Evolutionary conservation across 2,329 filamentous ascomycete species (phyloP).

Genomic region (Alternaria burnsii): DNA sequence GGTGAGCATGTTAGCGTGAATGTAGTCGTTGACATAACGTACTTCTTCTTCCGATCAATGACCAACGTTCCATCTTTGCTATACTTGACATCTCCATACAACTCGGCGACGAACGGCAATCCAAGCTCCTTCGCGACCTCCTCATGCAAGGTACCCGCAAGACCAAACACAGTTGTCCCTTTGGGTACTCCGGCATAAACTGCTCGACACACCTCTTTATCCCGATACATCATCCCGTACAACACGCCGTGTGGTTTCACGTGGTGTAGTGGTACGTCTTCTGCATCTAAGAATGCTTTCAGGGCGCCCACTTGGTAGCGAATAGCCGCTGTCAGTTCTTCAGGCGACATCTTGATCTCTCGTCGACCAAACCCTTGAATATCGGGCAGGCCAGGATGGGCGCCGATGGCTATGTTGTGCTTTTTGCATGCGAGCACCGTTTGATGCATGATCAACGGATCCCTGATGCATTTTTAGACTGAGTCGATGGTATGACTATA

Average conservation of each 20-base stretch:
- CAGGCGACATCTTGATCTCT: slow-evolving; percentile 66
- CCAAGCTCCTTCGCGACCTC: slow-evolving; percentile 62
- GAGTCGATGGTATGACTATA: background rate
- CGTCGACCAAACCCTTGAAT: slow-evolving; percentile 71
- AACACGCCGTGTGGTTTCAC: slow-evolving; percentile 70
- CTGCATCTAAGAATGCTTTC: slow-evolving; percentile 66
- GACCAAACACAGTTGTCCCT: slow-evolving; percentile 62
- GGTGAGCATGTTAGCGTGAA: background rate
- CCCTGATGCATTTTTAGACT: slow-evolving; percentile 44
- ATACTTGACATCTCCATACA: slow-evolving; percentile 67
- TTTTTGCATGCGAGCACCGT: slow-evolving; percentile 67
- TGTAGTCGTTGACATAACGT: slow-evolving; percentile 6
- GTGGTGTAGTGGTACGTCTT: slow-evolving; percentile 65
- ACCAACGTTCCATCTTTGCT: slow-evolving; percentile 60
- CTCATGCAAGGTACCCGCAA: slow-evolving; percentile 64
- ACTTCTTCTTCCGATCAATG: slow-evolving; percentile 68
- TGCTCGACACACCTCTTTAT: slow-evolving; percentile 61
- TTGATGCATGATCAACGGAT: slow-evolving; percentile 70
- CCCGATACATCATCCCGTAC: slow-evolving; percentile 65
- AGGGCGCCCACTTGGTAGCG: slow-evolving; percentile 72
- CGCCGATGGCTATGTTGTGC: slow-evolving; percentile 65
- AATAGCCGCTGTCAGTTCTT: slow-evolving; percentile 65
- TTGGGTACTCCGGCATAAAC: slow-evolving; percentile 63
- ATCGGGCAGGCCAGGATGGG: slow-evolving; percentile 72
- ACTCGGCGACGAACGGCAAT: slow-evolving; percentile 62